Conservation (phyloP, 768 basidiomycete genomes). For the Boletus fagicola region DNA sequence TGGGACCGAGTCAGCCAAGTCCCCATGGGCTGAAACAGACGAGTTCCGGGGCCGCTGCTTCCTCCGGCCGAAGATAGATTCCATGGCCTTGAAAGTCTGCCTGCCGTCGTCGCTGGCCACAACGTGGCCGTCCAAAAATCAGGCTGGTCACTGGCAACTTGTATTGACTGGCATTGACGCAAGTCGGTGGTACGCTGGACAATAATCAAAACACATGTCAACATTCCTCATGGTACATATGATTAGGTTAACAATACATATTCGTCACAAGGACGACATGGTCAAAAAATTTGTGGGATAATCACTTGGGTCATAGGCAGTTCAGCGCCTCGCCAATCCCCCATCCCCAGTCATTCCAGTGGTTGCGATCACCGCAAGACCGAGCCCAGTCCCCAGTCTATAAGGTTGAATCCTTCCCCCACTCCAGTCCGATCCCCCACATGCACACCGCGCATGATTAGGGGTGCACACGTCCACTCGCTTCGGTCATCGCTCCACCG, state of each 20-base stretch:
- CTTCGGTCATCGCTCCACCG: constrained; percentile 38
- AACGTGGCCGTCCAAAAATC: constrained; percentile 6
- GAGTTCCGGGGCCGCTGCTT: constrained; percentile 57
- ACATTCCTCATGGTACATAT: constrained; percentile 8
- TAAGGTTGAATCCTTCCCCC: constrained; percentile 43
- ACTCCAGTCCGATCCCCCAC: constrained; percentile 25
- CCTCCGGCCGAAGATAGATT: constrained; percentile 59
- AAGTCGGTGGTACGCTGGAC: neutral
- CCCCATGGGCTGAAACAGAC: constrained; percentile 57
- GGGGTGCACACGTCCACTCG: constrained; percentile 33
- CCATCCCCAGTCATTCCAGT: constrained; percentile 23
- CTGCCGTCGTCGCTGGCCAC: constrained; percentile 16
- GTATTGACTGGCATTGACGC: constrained; percentile 4
- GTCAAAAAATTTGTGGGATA: constrained; percentile 31
- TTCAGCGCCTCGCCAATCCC: constrained; percentile 29
- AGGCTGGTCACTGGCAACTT: constrained; percentile 3
- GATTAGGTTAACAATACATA: neutral
- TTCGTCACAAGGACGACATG: constrained; percentile 28
- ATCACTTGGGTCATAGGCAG: constrained; percentile 28
- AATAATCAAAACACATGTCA: constrained; percentile 25
- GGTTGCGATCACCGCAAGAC: constrained; percentile 18
- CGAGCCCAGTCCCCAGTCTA: constrained; percentile 37
- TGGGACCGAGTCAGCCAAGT: constrained; percentile 68
- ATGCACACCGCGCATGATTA: constrained; percentile 25
- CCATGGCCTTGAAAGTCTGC: constrained; percentile 44